Base-by-base conservation (phyloP, 352 stramenopile genomes). In the Phytophthora cryptogea region DNA sequence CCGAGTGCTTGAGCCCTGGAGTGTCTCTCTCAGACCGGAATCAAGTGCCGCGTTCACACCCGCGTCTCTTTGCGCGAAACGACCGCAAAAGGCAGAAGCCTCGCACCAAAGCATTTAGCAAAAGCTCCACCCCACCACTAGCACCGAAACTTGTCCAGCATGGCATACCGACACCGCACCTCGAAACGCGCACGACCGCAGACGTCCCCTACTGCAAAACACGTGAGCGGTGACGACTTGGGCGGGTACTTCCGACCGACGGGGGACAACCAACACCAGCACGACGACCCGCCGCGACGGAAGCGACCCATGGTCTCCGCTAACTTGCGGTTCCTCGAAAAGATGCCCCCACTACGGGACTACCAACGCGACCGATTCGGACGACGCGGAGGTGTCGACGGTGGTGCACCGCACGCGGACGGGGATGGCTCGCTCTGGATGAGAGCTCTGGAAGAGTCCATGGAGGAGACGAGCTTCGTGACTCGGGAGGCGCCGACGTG, bases 391-490 rank as follows among this genome's bases (percentile, higher is more conserved):
- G 83, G 72, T 11, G 78, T 92, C 8, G 83, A 92, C 43, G 80
- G 80, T 3, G 83, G 83, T 7, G 53, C 60, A 0, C 66, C 74
- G 3, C 48, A 66, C 2, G 36, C 59, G 5, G 55, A 70, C 27
- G 61, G 45, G 16, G 55, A 20, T 13, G 55, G 54, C 26, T 66
- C 70, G 26, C 47, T 80, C 35, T 82, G 80, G 66, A 83, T 92
- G 65, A 52, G 66, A 35, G 83, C 83, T 30, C 63, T 92, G 33
- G 78, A 90, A 58, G 72, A 85, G 40, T 81, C 78, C 2, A 80
- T 92, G 57, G 70, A 84, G 39, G 80, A 89, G 48, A 86, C 80
- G 50, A 88, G 80, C 59, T 89, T 92, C 47, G 74, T 87, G 35
- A 83, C 75, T 0, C 49, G 73, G 9, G 72, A 83, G 49, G 61